A percentile compares a stretch with the other conserved stretches of the same genome.
Evolutionary conservation across 2,329 filamentous ascomycete genomes (phyloP).

Genomic region (Alternaria brassicae): DNA sequence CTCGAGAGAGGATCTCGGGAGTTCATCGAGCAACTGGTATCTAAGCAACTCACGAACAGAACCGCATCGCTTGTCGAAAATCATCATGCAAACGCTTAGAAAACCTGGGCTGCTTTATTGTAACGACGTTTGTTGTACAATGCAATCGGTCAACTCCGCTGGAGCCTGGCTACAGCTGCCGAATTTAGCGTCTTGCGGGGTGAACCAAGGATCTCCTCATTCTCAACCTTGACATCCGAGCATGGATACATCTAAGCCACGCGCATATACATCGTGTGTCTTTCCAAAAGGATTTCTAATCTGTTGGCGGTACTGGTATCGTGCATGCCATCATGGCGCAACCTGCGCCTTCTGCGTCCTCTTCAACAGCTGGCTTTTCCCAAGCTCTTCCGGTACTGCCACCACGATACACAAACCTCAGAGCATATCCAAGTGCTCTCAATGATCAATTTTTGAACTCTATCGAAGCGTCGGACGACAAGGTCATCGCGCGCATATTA

Average conservation of each 20-base stretch:
- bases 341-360: constrained; percentile 22
- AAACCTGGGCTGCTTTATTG: background rate
- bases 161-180: background rate
- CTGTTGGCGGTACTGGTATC: background rate
- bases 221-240: background rate
- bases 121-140: background rate
- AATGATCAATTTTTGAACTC: background rate
- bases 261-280: background rate
- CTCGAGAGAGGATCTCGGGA: background rate
- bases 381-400: constrained; percentile 35
- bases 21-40: background rate
- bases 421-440: background rate
- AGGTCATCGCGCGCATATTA: constrained; percentile 30
- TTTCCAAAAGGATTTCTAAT: background rate
- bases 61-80: background rate
- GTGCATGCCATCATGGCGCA: constrained; percentile 29
- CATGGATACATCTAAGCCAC: background rate
- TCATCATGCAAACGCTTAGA: background rate
- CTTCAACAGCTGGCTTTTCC: constrained; percentile 43
- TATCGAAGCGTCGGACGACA: constrained; percentile 27
- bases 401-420: constrained; percentile 33
- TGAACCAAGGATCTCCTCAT: background rate
- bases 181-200: background rate
- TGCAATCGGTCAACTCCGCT: background rate
- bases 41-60: background rate